These are phyloP conservation scores for Trypanosoma scelopori DNA, from an alignment of 208 protist genomes.

Conservation along the genomic window DNA sequence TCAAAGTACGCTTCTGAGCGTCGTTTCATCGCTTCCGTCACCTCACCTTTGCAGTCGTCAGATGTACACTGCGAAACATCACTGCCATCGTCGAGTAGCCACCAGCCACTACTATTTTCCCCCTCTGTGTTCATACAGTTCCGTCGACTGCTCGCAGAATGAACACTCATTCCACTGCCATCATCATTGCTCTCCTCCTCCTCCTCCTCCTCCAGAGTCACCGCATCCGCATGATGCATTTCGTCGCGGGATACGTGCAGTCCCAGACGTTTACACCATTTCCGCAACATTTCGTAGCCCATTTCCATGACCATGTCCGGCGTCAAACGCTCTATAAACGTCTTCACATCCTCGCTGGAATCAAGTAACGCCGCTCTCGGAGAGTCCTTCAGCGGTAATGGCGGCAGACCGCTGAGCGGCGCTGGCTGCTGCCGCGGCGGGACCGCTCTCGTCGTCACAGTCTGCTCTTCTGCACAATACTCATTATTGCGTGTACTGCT, in stretches of 20 bases:
- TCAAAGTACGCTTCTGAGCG: no score
- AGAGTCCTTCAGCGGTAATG: slow-evolving; percentile 6
- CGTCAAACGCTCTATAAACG: background rate
- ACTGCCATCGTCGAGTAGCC: slow-evolving; percentile 7
- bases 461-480: background rate
- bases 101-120: slow-evolving; percentile 29
- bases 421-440: background rate
- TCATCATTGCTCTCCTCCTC: background rate
- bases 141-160: background rate
- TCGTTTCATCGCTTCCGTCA: background rate
- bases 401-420: slow-evolving; percentile 11
- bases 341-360: background rate
- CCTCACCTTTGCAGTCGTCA: slow-evolving; percentile 1
- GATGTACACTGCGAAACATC: background rate
- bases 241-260: slow-evolving; percentile 4
- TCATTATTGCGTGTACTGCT: background rate
- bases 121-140: background rate
- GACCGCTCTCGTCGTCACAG: background rate
- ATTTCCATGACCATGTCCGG: slow-evolving; percentile 10
- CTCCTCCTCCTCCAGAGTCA: background rate
- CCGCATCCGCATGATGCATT: background rate
- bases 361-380: background rate
- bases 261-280: slow-evolving; percentile 24
- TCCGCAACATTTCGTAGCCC: slow-evolving; percentile 7
- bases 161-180: background rate